A percentile compares a stretch with the other conserved stretches of the same genome.
Conservation (phyloP, 257 asterid genomes). For the Solanum arcanum region DNA sequence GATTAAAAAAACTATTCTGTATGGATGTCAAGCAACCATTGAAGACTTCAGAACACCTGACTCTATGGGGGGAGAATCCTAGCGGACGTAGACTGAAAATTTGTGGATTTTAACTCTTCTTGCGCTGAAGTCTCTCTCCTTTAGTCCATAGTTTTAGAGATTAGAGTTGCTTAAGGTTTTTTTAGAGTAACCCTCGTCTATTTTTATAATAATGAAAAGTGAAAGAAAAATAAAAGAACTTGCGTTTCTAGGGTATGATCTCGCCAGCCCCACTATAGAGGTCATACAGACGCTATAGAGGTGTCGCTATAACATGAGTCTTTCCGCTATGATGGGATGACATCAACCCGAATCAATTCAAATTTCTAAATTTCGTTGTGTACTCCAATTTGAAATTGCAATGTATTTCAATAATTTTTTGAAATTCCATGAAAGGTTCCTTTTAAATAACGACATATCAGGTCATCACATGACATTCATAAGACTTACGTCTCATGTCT, state of each 20-base stretch:
- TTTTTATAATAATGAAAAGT: no score
- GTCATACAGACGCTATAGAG: neutral
- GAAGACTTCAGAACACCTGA: neutral
- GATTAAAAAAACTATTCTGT: no score
- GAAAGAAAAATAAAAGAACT: neutral
- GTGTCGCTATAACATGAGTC: neutral
- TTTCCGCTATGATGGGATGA: rapidly evolving
- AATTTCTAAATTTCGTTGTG: no score
- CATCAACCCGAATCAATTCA: rapidly evolving
- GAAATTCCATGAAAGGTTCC: no score
- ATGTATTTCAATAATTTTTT: neutral
- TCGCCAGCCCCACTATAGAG: neutral
- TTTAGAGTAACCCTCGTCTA: no score
- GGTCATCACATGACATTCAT: no score
- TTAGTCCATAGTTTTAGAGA: no score
- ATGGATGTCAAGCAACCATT: neutral
- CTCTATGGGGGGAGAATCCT: neutral
- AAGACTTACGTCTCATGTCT: no score
- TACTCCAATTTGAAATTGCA: neutral
- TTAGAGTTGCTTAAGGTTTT: neutral
- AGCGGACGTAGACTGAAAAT: neutral
- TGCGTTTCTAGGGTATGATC: neutral
- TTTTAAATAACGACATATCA: no score
- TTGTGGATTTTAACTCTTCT: no score
- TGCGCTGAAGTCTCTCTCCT: neutral